Percentiles rank a stretch among this genome's conserved stretches.
Evolutionary conservation across 805 yeast genomes (phyloP).

Genomic region (Wickerhamiella azymoides): DNA sequence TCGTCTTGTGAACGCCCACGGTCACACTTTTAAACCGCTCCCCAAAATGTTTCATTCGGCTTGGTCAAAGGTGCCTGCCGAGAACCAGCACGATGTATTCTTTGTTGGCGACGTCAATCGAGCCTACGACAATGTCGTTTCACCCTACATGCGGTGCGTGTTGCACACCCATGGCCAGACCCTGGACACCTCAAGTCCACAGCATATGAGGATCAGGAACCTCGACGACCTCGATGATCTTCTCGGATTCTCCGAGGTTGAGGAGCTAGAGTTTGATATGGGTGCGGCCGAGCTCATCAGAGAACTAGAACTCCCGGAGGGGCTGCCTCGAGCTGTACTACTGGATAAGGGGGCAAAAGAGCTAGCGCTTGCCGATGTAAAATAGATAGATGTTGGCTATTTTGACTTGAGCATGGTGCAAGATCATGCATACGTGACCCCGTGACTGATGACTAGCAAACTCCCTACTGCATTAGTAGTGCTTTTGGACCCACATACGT

Average conservation of each 20-base stretch:
- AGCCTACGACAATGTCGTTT: conserved; percentile 16
- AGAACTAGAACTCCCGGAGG: too few relatives aligned
- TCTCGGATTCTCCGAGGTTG: neutral
- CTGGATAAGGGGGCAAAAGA: too few relatives aligned
- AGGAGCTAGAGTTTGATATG: neutral
- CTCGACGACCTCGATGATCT: neutral
- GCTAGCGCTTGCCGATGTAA: too few relatives aligned
- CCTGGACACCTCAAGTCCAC: neutral
- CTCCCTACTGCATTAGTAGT: too few relatives aligned
- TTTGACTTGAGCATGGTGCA: too few relatives aligned
- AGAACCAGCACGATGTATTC: conserved; percentile 13
- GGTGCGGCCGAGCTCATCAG: neutral
- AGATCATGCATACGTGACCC: too few relatives aligned
- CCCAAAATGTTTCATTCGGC: conserved; percentile 19
- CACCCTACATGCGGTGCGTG: conserved; percentile 9
- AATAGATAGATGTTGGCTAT: too few relatives aligned
- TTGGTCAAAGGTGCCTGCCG: conserved; percentile 12
- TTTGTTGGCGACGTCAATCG: conserved; percentile 16
- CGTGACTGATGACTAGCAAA: too few relatives aligned
- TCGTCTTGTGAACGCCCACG: conserved; percentile 8
- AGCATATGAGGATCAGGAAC: neutral
- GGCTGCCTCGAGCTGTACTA: too few relatives aligned
- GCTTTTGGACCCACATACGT: too few relatives aligned
- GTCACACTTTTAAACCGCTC: conserved; percentile 18
- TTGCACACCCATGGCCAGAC: conserved; percentile 4